A percentile compares a stretch with the other conserved stretches of the same genome.
phyloP scores from a whole-genome alignment of 495 filamentous ascomycete species.

The Penicillium fimorum region DNA sequence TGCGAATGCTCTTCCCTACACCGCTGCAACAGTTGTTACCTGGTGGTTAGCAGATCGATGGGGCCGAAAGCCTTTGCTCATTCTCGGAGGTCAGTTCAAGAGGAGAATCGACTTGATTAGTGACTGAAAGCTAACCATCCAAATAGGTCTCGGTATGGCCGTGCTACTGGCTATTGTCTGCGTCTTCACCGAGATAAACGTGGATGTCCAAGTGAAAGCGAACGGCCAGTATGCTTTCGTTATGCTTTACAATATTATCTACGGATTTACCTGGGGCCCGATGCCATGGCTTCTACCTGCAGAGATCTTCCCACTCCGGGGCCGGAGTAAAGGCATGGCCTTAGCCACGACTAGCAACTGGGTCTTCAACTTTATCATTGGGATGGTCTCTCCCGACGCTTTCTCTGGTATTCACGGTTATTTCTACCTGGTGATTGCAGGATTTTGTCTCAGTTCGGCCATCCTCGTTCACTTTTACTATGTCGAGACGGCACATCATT shows the following conservation, averaged over 20 bases:
- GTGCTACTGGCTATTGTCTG: slow-evolving; percentile 27
- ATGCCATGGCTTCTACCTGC: slow-evolving; percentile 70
- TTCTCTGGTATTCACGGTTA: slow-evolving; percentile 58
- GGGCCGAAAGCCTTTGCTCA: slow-evolving; percentile 42
- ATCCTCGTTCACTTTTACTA: slow-evolving; percentile 65
- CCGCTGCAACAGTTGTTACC: slow-evolving; percentile 29
- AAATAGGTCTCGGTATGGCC: slow-evolving; percentile 25
- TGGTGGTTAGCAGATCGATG: slow-evolving; percentile 37
- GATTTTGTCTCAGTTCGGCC: slow-evolving; percentile 56
- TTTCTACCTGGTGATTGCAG: slow-evolving; percentile 70
- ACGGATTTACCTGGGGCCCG: slow-evolving; percentile 60
- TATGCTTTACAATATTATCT: slow-evolving; percentile 36
- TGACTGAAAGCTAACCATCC: background rate
- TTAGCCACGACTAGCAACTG: slow-evolving; percentile 71
- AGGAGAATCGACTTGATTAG: background rate
- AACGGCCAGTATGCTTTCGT: slow-evolving; percentile 40
- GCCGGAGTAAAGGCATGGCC: slow-evolving; percentile 65
- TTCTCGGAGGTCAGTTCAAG: slow-evolving; percentile 23
- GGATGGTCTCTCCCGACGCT: slow-evolving; percentile 69
- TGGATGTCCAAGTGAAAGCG: slow-evolving; percentile 20
- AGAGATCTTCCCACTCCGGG: slow-evolving; percentile 70
- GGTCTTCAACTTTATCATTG: slow-evolving; percentile 75
- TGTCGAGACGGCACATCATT: slow-evolving; percentile 56
- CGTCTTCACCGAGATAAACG: slow-evolving; percentile 25
- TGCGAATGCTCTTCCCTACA: slow-evolving; percentile 32